Base-by-base conservation (phyloP, 305 asterid genomes). In the Rubia peregrina region DNA sequence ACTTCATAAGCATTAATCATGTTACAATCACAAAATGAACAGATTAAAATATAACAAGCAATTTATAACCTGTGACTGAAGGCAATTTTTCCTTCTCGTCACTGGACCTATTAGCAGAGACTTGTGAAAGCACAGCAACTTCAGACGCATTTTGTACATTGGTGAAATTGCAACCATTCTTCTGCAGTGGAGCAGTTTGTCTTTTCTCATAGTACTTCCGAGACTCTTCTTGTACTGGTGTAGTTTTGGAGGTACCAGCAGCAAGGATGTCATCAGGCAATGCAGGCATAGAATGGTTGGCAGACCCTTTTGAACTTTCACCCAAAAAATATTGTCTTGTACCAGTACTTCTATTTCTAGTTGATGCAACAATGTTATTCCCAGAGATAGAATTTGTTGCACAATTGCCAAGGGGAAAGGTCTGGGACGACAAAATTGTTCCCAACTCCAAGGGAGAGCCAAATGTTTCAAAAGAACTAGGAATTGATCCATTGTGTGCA, bases 61-160 rank as follows among this genome's bases (percentile, higher is more conserved):
- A 46, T 36, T 41, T 57, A 21, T 74, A 77, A 83, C 90, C 90
- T 75, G 82, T 46, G 33, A 72, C 74, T 22, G 73, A 67, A 74
- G 83, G 76, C 53, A 74, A 53, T 57, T 66, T 67, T 65, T 79
- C 79, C 40, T n/a, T 67, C 59, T 69, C 69, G 68, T 60, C 62
- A 44, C 76, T 80, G 65, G 65, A 63, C 80, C 77, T 74, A 75
- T 78, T 55, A 74, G 76, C 73, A 76, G 86, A 62, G 60, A 67
- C 60, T 38, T 56, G 66, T 57, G 81, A 77, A 42, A 38, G 71
- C 61, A 68, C 62, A 19, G 74, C 79, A 65, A 65, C 71, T 67
- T 74, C 81, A 75, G 84, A 70, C 40, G 56, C 62, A 71, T 63
- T 76, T 57, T 44, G 76, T 53, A 49, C 64, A 67, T 75, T 53